phyloP scores from a whole-genome alignment of 2,329 filamentous ascomycete species.

The Venturia oleaginea region DNA sequence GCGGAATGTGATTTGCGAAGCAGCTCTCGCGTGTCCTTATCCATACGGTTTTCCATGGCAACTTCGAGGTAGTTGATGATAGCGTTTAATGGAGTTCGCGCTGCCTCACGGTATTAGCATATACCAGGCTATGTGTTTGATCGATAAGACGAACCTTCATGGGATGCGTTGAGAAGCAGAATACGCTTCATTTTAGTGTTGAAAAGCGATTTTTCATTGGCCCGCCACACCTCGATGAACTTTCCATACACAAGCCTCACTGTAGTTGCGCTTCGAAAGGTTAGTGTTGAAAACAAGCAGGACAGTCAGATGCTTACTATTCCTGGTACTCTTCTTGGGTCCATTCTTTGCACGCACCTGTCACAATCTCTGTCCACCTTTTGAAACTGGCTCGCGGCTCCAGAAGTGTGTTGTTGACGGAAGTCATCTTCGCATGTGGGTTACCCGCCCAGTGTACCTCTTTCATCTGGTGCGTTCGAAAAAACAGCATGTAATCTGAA shows the following conservation, averaged over 20 bases:
- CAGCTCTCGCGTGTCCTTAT: conserved; percentile 76
- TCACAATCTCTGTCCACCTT: conserved; percentile 69
- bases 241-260: conserved; percentile 79
- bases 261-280: conserved; percentile 72
- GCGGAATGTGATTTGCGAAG: conserved; percentile 77
- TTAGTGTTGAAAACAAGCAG: neutral
- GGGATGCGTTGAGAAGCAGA: conserved; percentile 77
- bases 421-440: conserved; percentile 72
- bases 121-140: neutral
- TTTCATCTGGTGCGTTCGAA: conserved; percentile 64
- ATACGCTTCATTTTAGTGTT: conserved; percentile 72
- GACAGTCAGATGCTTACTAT: neutral
- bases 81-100: conserved; percentile 78
- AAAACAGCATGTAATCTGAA: conserved; percentile 87
- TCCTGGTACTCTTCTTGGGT: conserved; percentile 60
- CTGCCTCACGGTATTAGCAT: neutral
- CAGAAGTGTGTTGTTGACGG: conserved; percentile 62
- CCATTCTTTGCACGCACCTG: conserved; percentile 80
- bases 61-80: conserved; percentile 95
- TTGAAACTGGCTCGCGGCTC: conserved; percentile 75
- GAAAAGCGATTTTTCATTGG: conserved; percentile 76
- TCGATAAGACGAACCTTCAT: conserved; percentile 52
- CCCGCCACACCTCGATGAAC: conserved; percentile 88
- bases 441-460: conserved; percentile 82
- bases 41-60: conserved; percentile 69